Base-by-base conservation (phyloP, 2,329 filamentous ascomycete species). In the Aureobasidium subglaciale region DNA sequence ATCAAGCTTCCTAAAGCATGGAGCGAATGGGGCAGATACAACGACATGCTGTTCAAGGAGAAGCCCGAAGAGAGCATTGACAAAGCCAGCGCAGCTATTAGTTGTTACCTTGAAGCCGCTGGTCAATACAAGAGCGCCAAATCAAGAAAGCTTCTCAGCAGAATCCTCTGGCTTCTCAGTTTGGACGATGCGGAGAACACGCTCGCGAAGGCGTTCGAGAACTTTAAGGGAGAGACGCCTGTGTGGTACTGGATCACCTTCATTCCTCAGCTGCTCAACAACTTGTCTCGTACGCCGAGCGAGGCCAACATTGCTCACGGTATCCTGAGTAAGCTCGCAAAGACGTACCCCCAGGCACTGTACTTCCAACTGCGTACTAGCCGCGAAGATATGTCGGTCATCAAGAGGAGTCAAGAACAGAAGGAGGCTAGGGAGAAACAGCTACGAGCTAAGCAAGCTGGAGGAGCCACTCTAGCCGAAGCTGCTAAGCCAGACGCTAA, bases 211-310 rank as follows among this genome's bases (percentile, higher is more conserved):
- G 90, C 92, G 11, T 99, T 96, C 62, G 90, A 96, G 61, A 89
- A 92, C 63, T 99, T 93, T 75, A 96, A 97, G 76, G 93, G 93
- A 50, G 95, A 99, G 63, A 95, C 90, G 2, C 90, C 91, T 0
- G 90, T 95, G 11, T 99, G 93, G 93, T 99, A 97, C 73, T 99
- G 93, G 93, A 96, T 97, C 63, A 97, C 92, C 0, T 99, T 95
- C 69, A 97, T 99, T 60, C 93, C 93, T 16, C 93, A 99, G 71
- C 80, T 99, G 38, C 82, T 99, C 29, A 92, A 90, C 40, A 93
- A 92, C 52, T 78, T 99, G 49, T 89, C 88, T 2, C 86, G 96
- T 13, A 67, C 64, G 66, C 91, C 92, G 63, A 63, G 63, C 27
- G 95, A 99, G 71, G 92, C 90, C 11, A 84, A 85, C 4, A 86